These are phyloP conservation scores for Prunus mira DNA, from an alignment of 306 rosid genomes.

Conservation along the genomic window DNA sequence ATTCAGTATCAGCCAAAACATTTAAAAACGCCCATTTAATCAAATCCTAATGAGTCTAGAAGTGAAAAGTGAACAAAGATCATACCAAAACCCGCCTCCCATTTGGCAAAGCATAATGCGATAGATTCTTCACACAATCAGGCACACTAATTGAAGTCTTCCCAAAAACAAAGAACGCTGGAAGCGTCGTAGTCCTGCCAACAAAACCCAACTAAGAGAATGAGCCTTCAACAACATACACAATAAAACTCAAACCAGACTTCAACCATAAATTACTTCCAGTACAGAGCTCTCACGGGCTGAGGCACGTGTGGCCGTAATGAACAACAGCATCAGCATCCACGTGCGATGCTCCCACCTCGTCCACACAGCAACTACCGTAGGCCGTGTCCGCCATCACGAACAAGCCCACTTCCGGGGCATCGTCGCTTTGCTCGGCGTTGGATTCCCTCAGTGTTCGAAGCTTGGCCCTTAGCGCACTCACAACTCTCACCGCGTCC, in stretches of 20 bases:
- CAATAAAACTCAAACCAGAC: not conserved
- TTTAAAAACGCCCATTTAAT: not conserved
- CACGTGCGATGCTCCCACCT: slow-evolving; percentile 81
- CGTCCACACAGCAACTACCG: slow-evolving; percentile 94
- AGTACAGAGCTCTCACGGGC: slow-evolving; percentile 60
- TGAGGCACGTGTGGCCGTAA: slow-evolving; percentile 90
- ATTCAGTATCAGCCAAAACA: not conserved
- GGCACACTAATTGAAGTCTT: slow-evolving; percentile 52
- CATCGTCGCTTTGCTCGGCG: slow-evolving; percentile 19
- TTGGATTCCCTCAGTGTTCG: slow-evolving; percentile 27
- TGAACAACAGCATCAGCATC: slow-evolving; percentile 77
- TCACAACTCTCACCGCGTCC: slow-evolving; percentile 64
- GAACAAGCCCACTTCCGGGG: slow-evolving; percentile 44
- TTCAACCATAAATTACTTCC: not conserved
- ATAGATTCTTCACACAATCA: slow-evolving; percentile 48
- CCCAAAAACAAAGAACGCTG: slow-evolving; percentile 76
- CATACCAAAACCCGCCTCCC: slow-evolving; percentile 63
- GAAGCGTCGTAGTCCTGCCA: slow-evolving; percentile 73
- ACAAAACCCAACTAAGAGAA: slow-evolving; percentile 3
- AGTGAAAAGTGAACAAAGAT: not conserved
- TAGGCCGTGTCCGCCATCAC: slow-evolving; percentile 89
- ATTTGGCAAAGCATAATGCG: slow-evolving; percentile 32
- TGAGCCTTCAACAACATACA: not conserved
- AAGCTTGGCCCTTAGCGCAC: slow-evolving; percentile 49
- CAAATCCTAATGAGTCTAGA: not conserved